Percentiles rank a stretch among this genome's conserved stretches.
phyloP scores from a whole-genome alignment of 768 basidiomycete genomes.

The Suillus weaverae region DNA sequence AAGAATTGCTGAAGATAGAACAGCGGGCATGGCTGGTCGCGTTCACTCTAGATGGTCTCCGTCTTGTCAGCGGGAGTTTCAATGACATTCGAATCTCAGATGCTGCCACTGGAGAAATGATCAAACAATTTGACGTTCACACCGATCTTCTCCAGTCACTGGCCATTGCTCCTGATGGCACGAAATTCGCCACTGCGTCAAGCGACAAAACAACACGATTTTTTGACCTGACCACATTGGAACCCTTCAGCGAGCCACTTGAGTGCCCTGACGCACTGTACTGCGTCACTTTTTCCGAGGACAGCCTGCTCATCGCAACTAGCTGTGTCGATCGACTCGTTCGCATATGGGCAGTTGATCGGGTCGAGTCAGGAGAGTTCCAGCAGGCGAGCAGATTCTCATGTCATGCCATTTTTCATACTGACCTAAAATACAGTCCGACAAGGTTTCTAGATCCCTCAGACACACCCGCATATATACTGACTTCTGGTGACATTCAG shows the following conservation, averaged over 20 bases:
- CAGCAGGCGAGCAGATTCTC: neutral
- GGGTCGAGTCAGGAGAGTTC: neutral
- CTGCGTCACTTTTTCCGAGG: slow-evolving; percentile 19
- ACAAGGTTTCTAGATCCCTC: neutral
- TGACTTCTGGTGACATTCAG: neutral
- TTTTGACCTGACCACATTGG: neutral
- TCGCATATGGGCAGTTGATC: slow-evolving; percentile 73
- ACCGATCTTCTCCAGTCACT: neutral
- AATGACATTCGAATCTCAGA: neutral
- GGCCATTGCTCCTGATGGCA: neutral
- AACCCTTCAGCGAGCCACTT: neutral
- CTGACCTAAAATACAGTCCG: neutral
- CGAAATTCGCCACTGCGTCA: slow-evolving; percentile 13
- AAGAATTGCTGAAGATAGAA: neutral
- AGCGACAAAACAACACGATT: slow-evolving; percentile 10
- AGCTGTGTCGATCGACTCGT: slow-evolving; percentile 76
- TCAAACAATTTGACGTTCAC: neutral
- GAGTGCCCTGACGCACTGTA: neutral
- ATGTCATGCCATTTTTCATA: neutral
- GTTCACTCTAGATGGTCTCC: neutral
- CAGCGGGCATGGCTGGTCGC: neutral
- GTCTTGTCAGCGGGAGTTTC: neutral
- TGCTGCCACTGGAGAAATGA: neutral
- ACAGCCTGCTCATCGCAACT: slow-evolving; percentile 62
- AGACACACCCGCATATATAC: too few relatives aligned